A percentile compares a stretch with the other conserved stretches of the same genome.
Evolutionary conservation across 129 eudicot genomes (phyloP).

Genomic region (Oenanthe sinensis): DNA sequence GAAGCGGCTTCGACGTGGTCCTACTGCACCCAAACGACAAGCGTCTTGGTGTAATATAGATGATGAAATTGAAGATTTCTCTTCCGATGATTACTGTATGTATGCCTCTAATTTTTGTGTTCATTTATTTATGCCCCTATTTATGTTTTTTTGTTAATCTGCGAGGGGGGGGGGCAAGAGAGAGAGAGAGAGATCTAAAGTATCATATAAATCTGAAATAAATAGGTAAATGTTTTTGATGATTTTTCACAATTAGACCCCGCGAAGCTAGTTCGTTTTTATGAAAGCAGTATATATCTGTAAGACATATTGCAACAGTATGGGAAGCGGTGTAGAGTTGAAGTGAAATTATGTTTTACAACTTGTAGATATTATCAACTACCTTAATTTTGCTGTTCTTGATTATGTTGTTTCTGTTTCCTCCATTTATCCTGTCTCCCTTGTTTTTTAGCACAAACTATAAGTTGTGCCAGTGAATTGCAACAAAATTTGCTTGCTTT

Average conservation of each 20-base stretch:
- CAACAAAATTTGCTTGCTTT: neutral
- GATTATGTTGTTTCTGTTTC: neutral
- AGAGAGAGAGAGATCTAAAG: too few species aligned
- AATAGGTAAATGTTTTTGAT: too few species aligned
- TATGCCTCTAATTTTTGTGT: neutral
- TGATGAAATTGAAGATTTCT: conserved; percentile 75
- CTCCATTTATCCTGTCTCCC: neutral
- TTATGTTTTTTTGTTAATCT: neutral
- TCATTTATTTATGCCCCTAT: neutral
- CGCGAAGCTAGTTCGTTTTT: neutral
- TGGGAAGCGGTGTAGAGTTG: neutral
- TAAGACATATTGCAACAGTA: neutral
- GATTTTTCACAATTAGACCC: neutral
- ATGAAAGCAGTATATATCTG: too few species aligned
- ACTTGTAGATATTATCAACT: neutral
- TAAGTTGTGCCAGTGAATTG: neutral
- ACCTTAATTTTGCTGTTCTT: neutral
- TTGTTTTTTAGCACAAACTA: neutral
- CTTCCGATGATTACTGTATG: conserved; percentile 39
- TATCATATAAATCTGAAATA: too few species aligned
- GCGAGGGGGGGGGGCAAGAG: too few species aligned
- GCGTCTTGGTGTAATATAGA: conserved; percentile 33
- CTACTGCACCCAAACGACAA: conserved; percentile 7
- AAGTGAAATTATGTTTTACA: neutral
- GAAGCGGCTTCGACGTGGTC: conserved; percentile 63